Conservation (phyloP, 345 rosid species). For the Aquilaria yunnanensis region DNA sequence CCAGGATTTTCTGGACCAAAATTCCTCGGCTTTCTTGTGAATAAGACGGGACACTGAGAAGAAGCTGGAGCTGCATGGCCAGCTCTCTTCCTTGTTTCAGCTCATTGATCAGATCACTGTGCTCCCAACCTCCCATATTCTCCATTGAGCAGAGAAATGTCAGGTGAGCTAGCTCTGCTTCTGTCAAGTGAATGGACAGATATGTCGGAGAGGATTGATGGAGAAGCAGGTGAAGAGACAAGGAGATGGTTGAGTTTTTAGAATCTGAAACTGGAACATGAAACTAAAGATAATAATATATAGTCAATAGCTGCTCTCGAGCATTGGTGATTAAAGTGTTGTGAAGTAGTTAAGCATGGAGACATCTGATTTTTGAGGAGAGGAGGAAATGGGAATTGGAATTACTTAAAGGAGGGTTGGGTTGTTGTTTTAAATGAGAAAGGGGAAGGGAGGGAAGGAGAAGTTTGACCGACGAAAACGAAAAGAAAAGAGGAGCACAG, state of each 20-base stretch:
- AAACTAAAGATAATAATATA: too few species aligned
- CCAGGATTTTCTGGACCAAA: constrained; percentile 41
- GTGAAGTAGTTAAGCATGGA: not conserved
- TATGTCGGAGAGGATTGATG: not conserved
- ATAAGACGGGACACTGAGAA: constrained; percentile 39
- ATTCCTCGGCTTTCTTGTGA: constrained; percentile 33
- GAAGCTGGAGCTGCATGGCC: constrained; percentile 43
- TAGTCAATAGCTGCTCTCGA: too few species aligned
- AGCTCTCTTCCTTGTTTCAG: constrained; percentile 54
- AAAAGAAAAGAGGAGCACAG: not conserved
- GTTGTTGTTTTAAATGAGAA: not conserved
- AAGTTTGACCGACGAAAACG: constrained; percentile 19
- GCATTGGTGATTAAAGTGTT: too few species aligned
- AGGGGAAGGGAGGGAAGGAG: not conserved
- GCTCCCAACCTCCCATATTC: constrained; percentile 45
- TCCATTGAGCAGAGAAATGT: constrained; percentile 14
- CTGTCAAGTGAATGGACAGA: not conserved
- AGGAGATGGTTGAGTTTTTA: too few species aligned
- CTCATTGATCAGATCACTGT: constrained; percentile 42
- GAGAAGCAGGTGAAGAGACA: not conserved
- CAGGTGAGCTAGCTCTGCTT: not conserved
- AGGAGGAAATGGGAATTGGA: not conserved
- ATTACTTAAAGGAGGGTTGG: not conserved
- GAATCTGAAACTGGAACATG: not conserved
- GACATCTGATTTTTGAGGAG: not conserved